phyloP scores from a whole-genome alignment of 2,329 filamentous ascomycete genomes.

The Botryosphaeria dothidea region DNA sequence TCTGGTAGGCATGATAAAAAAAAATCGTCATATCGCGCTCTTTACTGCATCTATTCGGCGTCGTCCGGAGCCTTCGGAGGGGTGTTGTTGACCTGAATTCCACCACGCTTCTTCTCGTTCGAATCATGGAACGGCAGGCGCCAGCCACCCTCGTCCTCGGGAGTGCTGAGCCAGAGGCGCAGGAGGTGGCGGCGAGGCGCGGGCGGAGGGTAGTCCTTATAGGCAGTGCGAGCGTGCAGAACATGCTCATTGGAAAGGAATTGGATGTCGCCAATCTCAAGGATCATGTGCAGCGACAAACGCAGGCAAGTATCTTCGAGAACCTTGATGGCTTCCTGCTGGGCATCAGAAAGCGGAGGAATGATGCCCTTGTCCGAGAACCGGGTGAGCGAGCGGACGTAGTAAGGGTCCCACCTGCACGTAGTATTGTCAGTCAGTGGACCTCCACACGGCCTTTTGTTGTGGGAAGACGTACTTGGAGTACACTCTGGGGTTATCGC shows the following conservation, averaged over 20 bases:
- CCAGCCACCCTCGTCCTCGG: slow-evolving; percentile 83
- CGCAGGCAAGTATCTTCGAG: slow-evolving; percentile 75
- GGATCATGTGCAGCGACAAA: slow-evolving; percentile 77
- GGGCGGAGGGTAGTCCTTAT: slow-evolving; percentile 70
- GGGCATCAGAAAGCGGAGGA: slow-evolving; percentile 68
- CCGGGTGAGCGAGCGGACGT: slow-evolving; percentile 71
- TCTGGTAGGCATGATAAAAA: too few relatives aligned
- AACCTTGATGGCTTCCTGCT: slow-evolving; percentile 66
- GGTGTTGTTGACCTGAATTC: slow-evolving; percentile 83
- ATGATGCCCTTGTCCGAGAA: slow-evolving; percentile 75
- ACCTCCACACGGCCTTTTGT: not conserved
- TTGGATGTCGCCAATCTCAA: slow-evolving; percentile 86
- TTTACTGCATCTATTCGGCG: slow-evolving; percentile 61
- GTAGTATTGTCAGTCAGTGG: slow-evolving; percentile 19
- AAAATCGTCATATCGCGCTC: not conserved
- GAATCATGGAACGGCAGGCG: slow-evolving; percentile 79
- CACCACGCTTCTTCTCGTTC: slow-evolving; percentile 81
- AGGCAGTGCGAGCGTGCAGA: slow-evolving; percentile 78
- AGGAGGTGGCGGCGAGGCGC: slow-evolving; percentile 75
- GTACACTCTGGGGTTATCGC: slow-evolving; percentile 66
- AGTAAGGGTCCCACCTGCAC: slow-evolving; percentile 78
- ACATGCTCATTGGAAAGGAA: slow-evolving; percentile 81
- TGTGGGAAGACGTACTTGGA: slow-evolving; percentile 56
- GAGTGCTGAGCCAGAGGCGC: slow-evolving; percentile 80
- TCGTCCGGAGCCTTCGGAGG: slow-evolving; percentile 74